Percentiles rank a stretch among this genome's conserved stretches.
Evolutionary conservation across 1,284 basidiomycete species (phyloP).

Genomic region (Ceratobasidium sp.): DNA sequence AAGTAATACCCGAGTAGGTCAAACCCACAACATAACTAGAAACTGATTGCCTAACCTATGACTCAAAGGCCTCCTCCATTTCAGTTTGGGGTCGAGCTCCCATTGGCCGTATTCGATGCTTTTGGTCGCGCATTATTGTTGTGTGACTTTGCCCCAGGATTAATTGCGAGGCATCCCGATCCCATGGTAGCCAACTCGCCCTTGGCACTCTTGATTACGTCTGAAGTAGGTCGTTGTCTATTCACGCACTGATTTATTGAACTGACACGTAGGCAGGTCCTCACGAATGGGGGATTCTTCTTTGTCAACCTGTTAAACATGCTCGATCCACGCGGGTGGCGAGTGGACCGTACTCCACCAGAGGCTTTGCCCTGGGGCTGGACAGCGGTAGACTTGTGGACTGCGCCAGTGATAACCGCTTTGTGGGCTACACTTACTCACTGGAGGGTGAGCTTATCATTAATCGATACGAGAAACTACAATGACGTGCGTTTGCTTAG

Average conservation of each 20-base stretch:
- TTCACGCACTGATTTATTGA: neutral
- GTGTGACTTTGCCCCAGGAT: conserved; percentile 36
- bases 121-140: conserved; percentile 40
- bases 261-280: conserved; percentile 21
- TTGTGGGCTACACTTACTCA: conserved; percentile 41
- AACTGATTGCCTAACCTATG: neutral
- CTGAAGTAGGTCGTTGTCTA: conserved; percentile 30
- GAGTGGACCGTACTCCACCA: conserved; percentile 39
- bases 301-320: conserved; percentile 41
- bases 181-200: conserved; percentile 36
- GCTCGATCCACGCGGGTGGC: conserved; percentile 40
- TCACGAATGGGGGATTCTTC: conserved; percentile 43
- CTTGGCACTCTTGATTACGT: conserved; percentile 39
- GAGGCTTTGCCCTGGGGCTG: conserved; percentile 41
- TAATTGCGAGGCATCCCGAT: conserved; percentile 33
- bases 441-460: conserved; percentile 3
- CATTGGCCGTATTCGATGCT: conserved; percentile 39
- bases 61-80: conserved; percentile 26
- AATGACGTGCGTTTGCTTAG: neutral
- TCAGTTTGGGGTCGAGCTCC: conserved; percentile 37
- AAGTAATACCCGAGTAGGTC: conserved; percentile 26
- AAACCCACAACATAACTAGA: conserved; percentile 3
- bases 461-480: neutral
- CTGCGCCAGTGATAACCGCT: conserved; percentile 39
- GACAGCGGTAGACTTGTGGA: conserved; percentile 40